Base-by-base conservation (phyloP, 768 basidiomycete genomes). In the Termitomyces sp. region DNA sequence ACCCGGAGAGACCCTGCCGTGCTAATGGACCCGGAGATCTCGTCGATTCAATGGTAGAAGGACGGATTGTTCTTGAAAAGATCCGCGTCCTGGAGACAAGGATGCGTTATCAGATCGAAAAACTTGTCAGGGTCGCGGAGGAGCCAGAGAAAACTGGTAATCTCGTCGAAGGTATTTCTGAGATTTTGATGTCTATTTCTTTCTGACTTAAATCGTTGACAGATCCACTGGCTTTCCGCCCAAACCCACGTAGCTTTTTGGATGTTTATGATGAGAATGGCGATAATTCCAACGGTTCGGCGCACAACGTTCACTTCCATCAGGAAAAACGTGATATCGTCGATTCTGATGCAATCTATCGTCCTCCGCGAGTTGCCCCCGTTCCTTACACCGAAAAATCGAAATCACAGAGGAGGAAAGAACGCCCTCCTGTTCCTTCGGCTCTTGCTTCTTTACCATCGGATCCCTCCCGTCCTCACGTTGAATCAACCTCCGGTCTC, bases 91-190 rank as follows among this genome's bases (percentile, higher is more conserved):
- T 99, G 22, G 95, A 98, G 70, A 77, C 78, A 50, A 86, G 90
- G 64, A 89, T 99, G 80, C 84, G 81, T 45, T 98, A 99, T 68
- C 97, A 98, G 68, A 92, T 99, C 63, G 94, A 98, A 61, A 98
- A 98, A 67, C 82, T 99, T 16, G 82, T 95, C 25, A 80, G 83
- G 56, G 70, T 90, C 5, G 88, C 92, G 1, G 83, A 87, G 53
- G 86, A 89, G 60, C 73, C 77, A 16, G 70, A 75, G 22, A 70
- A 75, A 58, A 72, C 66, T 47, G 62, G 69, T 45, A 66, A 73
- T 32, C 69, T 75, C 13, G 69, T 76, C 5, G 84, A 91, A 57
- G 93, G 91, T 91, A 63, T 54, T 35, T 5, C 13, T 13, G 23
- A 36, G 36, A 13, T 57, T 33, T 57, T 10, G 27, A 27, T 23